Evolutionary conservation across 768 basidiomycete species (phyloP).

Genomic region (Calocybe cyanea): DNA sequence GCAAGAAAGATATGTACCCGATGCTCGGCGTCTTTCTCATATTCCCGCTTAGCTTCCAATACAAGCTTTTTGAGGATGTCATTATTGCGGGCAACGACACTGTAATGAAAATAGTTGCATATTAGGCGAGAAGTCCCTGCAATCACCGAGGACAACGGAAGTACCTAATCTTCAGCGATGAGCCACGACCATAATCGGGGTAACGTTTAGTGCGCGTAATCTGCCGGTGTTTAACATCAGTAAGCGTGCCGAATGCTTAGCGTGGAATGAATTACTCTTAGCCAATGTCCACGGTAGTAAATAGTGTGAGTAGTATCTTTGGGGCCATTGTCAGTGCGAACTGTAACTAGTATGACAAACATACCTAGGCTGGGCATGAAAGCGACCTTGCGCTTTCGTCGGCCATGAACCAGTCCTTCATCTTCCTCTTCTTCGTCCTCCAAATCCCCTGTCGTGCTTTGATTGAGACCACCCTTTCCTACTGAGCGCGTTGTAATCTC

Average conservation of each 20-base stretch:
- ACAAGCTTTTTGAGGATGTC: constrained; percentile 86
- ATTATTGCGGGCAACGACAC: constrained; percentile 85
- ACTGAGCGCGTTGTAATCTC: constrained; percentile 82
- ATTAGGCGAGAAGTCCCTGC: constrained; percentile 9
- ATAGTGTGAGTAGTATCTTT: constrained; percentile 85
- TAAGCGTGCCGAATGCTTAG: constrained; percentile 13
- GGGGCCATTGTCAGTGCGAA: neutral
- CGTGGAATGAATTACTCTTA: constrained; percentile 50
- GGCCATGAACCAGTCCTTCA: constrained; percentile 62
- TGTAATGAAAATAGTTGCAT: constrained; percentile 26
- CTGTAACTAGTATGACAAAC: constrained; percentile 17
- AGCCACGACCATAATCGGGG: constrained; percentile 71
- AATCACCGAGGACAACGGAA: constrained; percentile 15
- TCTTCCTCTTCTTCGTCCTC: constrained; percentile 74
- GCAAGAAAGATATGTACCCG: constrained; percentile 88
- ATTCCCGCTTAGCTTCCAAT: constrained; percentile 81
- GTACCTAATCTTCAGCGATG: constrained; percentile 78
- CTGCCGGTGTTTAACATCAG: constrained; percentile 30
- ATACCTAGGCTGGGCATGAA: constrained; percentile 84
- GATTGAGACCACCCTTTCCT: constrained; percentile 59
- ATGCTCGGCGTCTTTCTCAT: constrained; percentile 88
- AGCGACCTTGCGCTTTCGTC: constrained; percentile 72
- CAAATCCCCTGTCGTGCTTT: constrained; percentile 69
- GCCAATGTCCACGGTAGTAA: constrained; percentile 87
- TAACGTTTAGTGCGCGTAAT: constrained; percentile 79